Conservation (phyloP, 345 rosid species). For the Euclidium syriacum region DNA sequence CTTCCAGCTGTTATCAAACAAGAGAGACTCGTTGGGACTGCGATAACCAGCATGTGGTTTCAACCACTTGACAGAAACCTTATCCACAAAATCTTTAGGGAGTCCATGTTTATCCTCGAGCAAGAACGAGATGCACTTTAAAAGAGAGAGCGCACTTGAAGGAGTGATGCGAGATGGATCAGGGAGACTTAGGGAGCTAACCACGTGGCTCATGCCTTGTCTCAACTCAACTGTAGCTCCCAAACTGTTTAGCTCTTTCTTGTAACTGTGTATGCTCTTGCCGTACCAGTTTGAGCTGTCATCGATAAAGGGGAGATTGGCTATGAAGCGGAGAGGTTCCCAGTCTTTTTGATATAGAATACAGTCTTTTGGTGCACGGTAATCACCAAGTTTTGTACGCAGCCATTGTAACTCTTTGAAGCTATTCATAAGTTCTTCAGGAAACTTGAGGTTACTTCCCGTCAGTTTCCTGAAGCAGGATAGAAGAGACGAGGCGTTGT, state of each 20-base stretch:
- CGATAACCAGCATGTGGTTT: constrained; percentile 51
- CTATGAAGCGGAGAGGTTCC: constrained; percentile 45
- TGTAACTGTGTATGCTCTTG: constrained; percentile 35
- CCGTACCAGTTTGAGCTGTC: constrained; percentile 47
- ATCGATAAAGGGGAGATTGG: constrained; percentile 57
- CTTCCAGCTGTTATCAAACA: constrained; percentile 40
- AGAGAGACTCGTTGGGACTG: constrained; percentile 43
- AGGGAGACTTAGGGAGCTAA: constrained; percentile 38
- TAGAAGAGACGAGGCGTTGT: constrained; percentile 33
- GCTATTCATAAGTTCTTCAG: constrained; percentile 32
- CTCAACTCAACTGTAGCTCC: constrained; percentile 39
- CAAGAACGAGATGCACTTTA: constrained; percentile 40
- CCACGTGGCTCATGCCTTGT: constrained; percentile 48
- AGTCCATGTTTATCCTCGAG: constrained; percentile 22
- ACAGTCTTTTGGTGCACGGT: constrained; percentile 47
- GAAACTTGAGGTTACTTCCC: constrained; percentile 3
- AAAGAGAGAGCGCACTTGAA: constrained; percentile 35
- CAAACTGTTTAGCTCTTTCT: constrained; percentile 42
- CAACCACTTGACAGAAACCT: constrained; percentile 46
- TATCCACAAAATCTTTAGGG: constrained; percentile 25
- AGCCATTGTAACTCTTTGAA: constrained; percentile 48
- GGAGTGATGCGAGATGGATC: constrained; percentile 25
- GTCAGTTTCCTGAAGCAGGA: constrained; percentile 42
- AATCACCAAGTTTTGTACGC: constrained; percentile 51
- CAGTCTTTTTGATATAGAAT: constrained; percentile 53